Evolutionary conservation across 2,329 filamentous ascomycete species (phyloP), one percentile per base, ranked within the genome.

Genomic region (Trichophyton verrucosum): DNA sequence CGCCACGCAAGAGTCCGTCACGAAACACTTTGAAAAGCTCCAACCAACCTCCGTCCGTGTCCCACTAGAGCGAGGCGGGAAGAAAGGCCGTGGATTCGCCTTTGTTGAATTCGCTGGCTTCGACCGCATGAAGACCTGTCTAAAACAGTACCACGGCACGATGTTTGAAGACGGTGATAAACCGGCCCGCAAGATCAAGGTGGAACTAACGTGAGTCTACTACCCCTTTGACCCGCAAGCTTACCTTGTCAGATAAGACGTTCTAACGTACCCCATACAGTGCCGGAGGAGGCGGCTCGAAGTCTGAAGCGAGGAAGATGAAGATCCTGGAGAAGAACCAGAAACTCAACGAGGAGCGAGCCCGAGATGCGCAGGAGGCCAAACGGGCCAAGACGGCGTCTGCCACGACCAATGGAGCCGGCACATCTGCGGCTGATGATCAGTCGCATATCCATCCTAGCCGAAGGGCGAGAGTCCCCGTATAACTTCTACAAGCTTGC

Each of bases 31-130:
- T 73, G 80, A 84, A 47, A 84, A 87, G 64, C 82, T 96, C 65
- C 76, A 83, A 58, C 89, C 89, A 7, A 80, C 77, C 59, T 81
- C 82, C 1, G 80, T 94, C 57, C 89, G 92, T 22, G 85, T 89
- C 63, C 83, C 89, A 56, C 88, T 85, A 59, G 82, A 88, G 68
- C 84, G 84, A 66, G 77, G 78, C 60, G 78, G 82, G 11, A 79
- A 78, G 60, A 83, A 85, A 65, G 86, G 83, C 69, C 86, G 86
- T 66, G 89, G 90, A 40, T 87, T 88, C 68, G 90, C 89, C 4
- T 95, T 96, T 73, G 79, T 97, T 67, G 92, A 97, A 74, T 97
- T 96, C 71, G 85, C 85, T 65, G 82, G 85, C 66, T 95, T 86
- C 75, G 88, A 91, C 74, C 84, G 87, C 71, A 95, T 96, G 90